Evolutionary conservation across 2,329 filamentous ascomycete genomes (phyloP).

Genomic region (Penicillium decumbens): DNA sequence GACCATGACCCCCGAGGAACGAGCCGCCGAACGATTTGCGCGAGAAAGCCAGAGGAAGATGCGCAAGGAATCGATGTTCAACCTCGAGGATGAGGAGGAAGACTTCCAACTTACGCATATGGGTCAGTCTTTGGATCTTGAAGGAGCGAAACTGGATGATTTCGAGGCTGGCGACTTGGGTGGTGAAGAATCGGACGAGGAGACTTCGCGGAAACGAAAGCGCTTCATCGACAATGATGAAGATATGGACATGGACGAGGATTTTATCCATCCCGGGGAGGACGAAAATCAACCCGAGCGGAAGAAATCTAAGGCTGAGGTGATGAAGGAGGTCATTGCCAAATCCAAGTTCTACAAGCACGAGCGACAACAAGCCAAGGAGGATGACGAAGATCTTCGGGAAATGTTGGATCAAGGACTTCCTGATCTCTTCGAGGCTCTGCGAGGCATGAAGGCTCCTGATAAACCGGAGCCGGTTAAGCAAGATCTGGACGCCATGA

Average conservation of each 20-base stretch:
- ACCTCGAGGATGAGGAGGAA: constrained; percentile 78
- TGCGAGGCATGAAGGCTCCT: constrained; percentile 55
- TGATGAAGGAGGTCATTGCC: constrained; percentile 96
- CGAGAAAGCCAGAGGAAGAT: constrained; percentile 75
- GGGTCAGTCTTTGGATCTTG: constrained; percentile 67
- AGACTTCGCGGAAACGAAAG: constrained; percentile 54
- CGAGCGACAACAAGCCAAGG: constrained; percentile 85
- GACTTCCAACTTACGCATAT: constrained; percentile 73
- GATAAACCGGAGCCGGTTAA: constrained; percentile 49
- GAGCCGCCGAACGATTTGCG: constrained; percentile 85
- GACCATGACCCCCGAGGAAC: constrained; percentile 87
- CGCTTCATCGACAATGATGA: constrained; percentile 44
- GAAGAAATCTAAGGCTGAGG: constrained; percentile 93
- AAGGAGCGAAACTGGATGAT: constrained; percentile 60
- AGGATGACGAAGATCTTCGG: constrained; percentile 84
- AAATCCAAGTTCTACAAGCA: constrained; percentile 96
- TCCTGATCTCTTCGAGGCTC: constrained; percentile 66
- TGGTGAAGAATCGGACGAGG: constrained; percentile 47
- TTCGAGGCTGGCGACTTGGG: constrained; percentile 73
- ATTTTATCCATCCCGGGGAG: constrained; percentile 44
- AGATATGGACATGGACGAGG: constrained; percentile 30
- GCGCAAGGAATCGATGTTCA: constrained; percentile 77
- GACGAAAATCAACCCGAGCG: constrained; percentile 63
- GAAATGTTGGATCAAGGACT: constrained; percentile 81
- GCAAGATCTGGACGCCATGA: constrained; percentile 50